Percentiles rank a stretch among this genome's conserved stretches.
Evolutionary conservation across 108 stramenopile genomes (phyloP).

Genomic region (Conticribra weissflogii): DNA sequence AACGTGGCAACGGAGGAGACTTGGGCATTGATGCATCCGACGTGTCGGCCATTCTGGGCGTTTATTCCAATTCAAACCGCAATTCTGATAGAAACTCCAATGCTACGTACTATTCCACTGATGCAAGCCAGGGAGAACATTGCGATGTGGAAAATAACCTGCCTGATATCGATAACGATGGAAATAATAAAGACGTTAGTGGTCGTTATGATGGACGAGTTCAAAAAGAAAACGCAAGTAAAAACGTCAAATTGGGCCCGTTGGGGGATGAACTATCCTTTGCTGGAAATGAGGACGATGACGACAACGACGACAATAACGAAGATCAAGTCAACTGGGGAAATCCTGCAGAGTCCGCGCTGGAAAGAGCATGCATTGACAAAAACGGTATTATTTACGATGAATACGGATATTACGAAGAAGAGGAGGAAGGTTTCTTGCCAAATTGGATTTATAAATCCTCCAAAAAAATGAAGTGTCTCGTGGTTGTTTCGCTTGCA

Average conservation of each 20-base stretch:
- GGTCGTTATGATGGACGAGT: too few species aligned
- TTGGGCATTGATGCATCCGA: not conserved
- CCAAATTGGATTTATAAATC: slow-evolving; percentile 20
- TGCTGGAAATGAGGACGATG: slow-evolving; percentile 1
- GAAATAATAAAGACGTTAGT: too few species aligned
- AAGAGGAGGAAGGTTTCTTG: slow-evolving; percentile 1
- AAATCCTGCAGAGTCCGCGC: too few species aligned
- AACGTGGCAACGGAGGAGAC: not conserved
- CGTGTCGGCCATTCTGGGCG: slow-evolving; percentile 2
- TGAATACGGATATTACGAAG: slow-evolving; percentile 3
- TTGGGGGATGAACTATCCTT: slow-evolving; percentile 37
- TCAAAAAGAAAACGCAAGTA: too few species aligned
- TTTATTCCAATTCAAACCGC: not conserved
- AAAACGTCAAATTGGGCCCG: slow-evolving; percentile 22
- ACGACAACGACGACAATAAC: not conserved
- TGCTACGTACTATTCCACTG: too few species aligned
- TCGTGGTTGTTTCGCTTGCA: slow-evolving; percentile 1
- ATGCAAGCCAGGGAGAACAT: too few species aligned
- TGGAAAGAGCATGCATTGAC: too few species aligned
- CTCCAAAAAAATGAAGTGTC: not conserved
- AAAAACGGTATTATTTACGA: not conserved
- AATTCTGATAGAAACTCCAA: not conserved
- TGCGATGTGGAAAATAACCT: too few species aligned
- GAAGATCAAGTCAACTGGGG: not conserved
- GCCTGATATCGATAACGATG: too few species aligned